A percentile compares a stretch with the other conserved stretches of the same genome.
Evolutionary conservation across 345 rosid species (phyloP).

Genomic region (Angophora floribunda): DNA sequence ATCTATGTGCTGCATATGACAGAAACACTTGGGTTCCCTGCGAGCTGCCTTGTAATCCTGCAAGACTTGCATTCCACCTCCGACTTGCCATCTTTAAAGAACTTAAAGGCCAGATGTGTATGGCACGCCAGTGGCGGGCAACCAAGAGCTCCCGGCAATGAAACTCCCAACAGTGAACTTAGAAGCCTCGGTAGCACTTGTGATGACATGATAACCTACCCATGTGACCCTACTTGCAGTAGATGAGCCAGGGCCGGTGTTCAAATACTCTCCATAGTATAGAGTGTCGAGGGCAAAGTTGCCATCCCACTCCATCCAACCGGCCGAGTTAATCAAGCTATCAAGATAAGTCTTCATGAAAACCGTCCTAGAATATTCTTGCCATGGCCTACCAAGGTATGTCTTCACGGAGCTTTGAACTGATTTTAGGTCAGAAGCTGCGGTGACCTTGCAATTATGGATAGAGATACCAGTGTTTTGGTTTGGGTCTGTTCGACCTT

Average conservation of each 20-base stretch:
- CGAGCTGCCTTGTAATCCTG: background rate
- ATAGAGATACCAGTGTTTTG: conserved; percentile 53
- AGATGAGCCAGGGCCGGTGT: conserved; percentile 35
- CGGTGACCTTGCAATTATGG: conserved; percentile 38
- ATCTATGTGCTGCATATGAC: background rate
- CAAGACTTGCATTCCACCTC: background rate
- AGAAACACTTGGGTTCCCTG: background rate
- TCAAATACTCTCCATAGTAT: conserved; percentile 44
- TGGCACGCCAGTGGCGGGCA: conserved; percentile 30
- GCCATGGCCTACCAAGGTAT: conserved; percentile 51
- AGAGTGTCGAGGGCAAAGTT: conserved; percentile 34
- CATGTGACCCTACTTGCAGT: conserved; percentile 35
- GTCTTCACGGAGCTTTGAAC: conserved; percentile 37
- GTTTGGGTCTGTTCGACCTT: conserved; percentile 44
- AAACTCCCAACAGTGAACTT: conserved; percentile 35
- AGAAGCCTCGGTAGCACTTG: conserved; percentile 26
- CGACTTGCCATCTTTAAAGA: background rate
- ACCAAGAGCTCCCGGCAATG: conserved; percentile 38
- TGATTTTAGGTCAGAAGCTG: conserved; percentile 30
- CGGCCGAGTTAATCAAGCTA: conserved; percentile 31
- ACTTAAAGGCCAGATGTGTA: conserved; percentile 37
- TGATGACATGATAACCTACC: conserved; percentile 31
- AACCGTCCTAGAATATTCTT: conserved; percentile 31
- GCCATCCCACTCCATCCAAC: conserved; percentile 50
- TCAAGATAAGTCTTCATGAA: conserved; percentile 33